A percentile compares a stretch with the other conserved stretches of the same genome.
These are phyloP conservation scores for Fusarium sp. DNA, from an alignment of 2,329 filamentous ascomycete species.

Conservation along the genomic window DNA sequence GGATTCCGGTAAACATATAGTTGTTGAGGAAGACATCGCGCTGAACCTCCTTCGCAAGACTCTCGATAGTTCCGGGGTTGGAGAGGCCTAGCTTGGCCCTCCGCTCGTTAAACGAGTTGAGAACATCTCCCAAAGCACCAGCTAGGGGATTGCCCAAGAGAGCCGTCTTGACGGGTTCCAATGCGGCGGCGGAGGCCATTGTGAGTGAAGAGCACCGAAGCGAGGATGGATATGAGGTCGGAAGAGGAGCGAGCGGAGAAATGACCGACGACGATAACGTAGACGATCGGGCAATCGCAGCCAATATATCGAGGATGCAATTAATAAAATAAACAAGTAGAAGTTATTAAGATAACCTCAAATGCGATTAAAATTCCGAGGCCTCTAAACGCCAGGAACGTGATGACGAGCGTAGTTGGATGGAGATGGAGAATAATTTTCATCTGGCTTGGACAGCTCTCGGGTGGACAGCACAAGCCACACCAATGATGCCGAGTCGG, in stretches of 20 bases:
- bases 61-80: constrained; percentile 94
- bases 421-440: constrained; percentile 56
- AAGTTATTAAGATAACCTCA: constrained; percentile 43
- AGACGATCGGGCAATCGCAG: constrained; percentile 27
- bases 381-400: constrained; percentile 51
- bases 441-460: constrained; percentile 50
- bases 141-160: constrained; percentile 81
- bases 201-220: constrained; percentile 52
- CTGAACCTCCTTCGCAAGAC: constrained; percentile 90
- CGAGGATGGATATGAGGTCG: constrained; percentile 44
- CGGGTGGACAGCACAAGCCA: constrained; percentile 51
- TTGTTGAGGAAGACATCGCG: constrained; percentile 97
- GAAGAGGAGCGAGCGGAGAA: constrained; percentile 40
- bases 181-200: constrained; percentile 64
- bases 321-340: constrained; percentile 27
- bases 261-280: constrained; percentile 38
- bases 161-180: constrained; percentile 71
- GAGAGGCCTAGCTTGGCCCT: constrained; percentile 88
- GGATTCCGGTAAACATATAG: constrained; percentile 95
- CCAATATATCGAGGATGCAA: constrained; percentile 9
- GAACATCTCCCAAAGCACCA: constrained; percentile 78
- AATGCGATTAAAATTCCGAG: constrained; percentile 44
- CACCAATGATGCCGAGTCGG: constrained; percentile 48
- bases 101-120: constrained; percentile 85
- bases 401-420: constrained; percentile 52